These are phyloP conservation scores for Cephalotrichum gorgonifer DNA, from an alignment of 2,329 filamentous ascomycete genomes.

Conservation along the genomic window DNA sequence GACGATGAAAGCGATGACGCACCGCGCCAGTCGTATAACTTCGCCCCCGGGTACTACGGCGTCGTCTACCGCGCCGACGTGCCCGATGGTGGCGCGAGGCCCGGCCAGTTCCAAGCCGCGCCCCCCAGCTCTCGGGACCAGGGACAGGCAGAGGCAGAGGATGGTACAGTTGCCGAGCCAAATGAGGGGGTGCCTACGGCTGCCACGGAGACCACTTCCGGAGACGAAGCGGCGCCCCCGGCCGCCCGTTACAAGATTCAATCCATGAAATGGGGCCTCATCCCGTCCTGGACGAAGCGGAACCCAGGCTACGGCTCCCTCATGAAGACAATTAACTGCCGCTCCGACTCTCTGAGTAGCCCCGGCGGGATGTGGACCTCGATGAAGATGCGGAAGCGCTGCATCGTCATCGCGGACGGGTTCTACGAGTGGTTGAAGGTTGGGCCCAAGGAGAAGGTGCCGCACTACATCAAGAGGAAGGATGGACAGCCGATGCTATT, in stretches of 20 bases:
- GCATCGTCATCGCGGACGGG: constrained; percentile 78
- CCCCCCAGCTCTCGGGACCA: not conserved
- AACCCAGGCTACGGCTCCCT: constrained; percentile 67
- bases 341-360: constrained; percentile 72
- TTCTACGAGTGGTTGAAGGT: constrained; percentile 96
- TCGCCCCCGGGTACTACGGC: constrained; percentile 79
- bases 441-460: constrained; percentile 64
- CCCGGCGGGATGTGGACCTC: constrained; percentile 79
- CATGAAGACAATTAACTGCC: constrained; percentile 90
- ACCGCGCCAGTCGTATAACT: constrained; percentile 76
- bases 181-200: constrained; percentile 1
- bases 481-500: constrained; percentile 82
- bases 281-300: constrained; percentile 88
- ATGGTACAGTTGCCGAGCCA: not conserved
- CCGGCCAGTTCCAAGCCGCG: constrained; percentile 10
- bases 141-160: not conserved
- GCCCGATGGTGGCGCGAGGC: constrained; percentile 47
- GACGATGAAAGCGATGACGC: constrained; percentile 53
- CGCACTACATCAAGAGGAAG: constrained; percentile 72
- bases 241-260: constrained; percentile 67
- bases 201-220: constrained; percentile 10
- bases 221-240: not conserved
- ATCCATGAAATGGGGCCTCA: constrained; percentile 89
- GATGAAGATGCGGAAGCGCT: constrained; percentile 85
- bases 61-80: constrained; percentile 75